These are phyloP conservation scores for barley (Hordeum vulgare) DNA, from an alignment of 176 grass and related monocot species.

Conservation along the genomic window DNA sequence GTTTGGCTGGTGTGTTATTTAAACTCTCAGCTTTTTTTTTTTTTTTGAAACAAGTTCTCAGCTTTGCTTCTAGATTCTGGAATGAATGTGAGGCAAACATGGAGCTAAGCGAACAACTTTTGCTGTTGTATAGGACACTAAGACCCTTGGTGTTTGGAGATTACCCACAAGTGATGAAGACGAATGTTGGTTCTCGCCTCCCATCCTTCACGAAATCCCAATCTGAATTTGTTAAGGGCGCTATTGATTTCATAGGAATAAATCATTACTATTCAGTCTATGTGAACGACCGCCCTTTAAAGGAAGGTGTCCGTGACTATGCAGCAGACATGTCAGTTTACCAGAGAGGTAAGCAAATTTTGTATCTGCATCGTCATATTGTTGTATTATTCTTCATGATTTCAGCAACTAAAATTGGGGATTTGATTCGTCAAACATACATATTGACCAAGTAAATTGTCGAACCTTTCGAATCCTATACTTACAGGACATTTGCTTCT, in stretches of 20 bases:
- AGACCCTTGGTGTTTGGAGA: slow-evolving; percentile 41
- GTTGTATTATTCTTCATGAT: background rate
- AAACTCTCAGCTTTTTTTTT: too few relatives aligned
- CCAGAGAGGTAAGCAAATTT: slow-evolving; percentile 8
- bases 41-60: too few relatives aligned
- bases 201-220: slow-evolving; percentile 34
- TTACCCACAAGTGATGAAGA: slow-evolving; percentile 48
- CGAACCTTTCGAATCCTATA: background rate
- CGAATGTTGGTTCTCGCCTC: slow-evolving; percentile 32
- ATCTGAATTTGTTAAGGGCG: slow-evolving; percentile 21
- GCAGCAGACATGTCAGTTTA: slow-evolving; percentile 9
- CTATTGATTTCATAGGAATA: slow-evolving; percentile 50
- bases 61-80: background rate
- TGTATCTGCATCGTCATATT: background rate
- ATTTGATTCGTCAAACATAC: background rate
- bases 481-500: background rate
- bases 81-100: background rate
- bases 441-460: background rate
- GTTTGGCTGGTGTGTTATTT: slow-evolving; percentile 20
- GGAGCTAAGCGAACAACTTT: background rate
- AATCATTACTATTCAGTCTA: slow-evolving; percentile 55
- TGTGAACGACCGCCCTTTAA: slow-evolving; percentile 32
- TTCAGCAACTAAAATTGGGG: background rate
- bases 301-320: slow-evolving; percentile 22
- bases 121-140: slow-evolving; percentile 31